A percentile compares a stretch with the other conserved stretches of the same genome.
Conservation (phyloP, 371 early-diverging fungal genomes). For the Mucor indicus region DNA sequence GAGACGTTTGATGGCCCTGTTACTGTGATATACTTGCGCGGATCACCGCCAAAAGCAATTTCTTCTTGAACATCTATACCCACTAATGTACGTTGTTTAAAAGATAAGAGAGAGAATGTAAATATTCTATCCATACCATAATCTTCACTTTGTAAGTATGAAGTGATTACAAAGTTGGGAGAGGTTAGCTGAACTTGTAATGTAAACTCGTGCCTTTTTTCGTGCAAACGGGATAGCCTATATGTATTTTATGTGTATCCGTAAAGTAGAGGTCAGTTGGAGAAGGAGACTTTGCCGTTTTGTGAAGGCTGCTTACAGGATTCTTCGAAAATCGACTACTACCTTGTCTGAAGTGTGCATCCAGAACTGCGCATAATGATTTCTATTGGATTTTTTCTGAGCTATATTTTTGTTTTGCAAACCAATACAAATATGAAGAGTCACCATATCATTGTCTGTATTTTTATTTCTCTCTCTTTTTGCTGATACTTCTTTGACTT, state of each 20-base stretch:
- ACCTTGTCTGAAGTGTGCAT: constrained; percentile 19
- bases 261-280: no score
- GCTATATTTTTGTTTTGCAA: constrained; percentile 13
- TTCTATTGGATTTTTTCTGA: constrained; percentile 19
- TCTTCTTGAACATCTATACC: constrained; percentile 25
- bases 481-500: constrained; percentile 9
- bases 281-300: no score
- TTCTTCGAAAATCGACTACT: constrained; percentile 37
- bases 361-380: constrained; percentile 32
- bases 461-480: background rate
- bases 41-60: constrained; percentile 5
- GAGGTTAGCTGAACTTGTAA: constrained; percentile 11
- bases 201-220: constrained; percentile 13
- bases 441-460: background rate
- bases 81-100: constrained; percentile 10
- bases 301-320: constrained; percentile 24
- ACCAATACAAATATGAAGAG: constrained; percentile 9
- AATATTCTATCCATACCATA: constrained; percentile 23
- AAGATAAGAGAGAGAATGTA: background rate
- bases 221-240: constrained; percentile 22
- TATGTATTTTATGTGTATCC: background rate
- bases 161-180: constrained; percentile 8
- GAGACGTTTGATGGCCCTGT: background rate
- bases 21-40: constrained; percentile 12
- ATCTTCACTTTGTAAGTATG: constrained; percentile 36